Base-by-base conservation (phyloP, 2,329 filamentous ascomycete species). In the Colletotrichum cereale region DNA sequence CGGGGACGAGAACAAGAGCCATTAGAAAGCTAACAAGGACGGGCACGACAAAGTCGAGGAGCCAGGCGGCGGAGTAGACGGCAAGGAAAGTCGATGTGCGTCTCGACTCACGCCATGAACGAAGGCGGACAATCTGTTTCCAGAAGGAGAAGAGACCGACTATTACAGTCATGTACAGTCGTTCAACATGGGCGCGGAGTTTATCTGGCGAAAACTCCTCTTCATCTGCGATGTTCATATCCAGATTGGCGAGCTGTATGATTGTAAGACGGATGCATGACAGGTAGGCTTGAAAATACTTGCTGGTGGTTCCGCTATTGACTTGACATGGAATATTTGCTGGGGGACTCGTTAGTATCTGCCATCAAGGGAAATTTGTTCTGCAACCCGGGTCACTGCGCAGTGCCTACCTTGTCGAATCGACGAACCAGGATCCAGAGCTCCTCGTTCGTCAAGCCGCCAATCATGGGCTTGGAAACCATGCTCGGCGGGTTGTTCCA, bases 131-230 rank as follows among this genome's bases (percentile, higher is more conserved):
- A 73, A 95, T 86, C 72, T 97, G 94, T 76, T 96, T 96, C 71
- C 88, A 88, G 21, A 89, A 87, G 0, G 84, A 86, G 53, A 94
- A 86, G 16, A 94, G 56, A 18, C 90, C 87, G 60, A 95, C 87
- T 10, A 92, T 84, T 0, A 97, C 89, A 0, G 92, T 93, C 87
- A 94, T 95, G 79, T 97, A 97, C 14, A 96, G 83, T 18, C 94
- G 86, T 81, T 97, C 94, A 5, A 96, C 79, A 64, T 92, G 94
- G 2, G 91, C 89, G 14, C 94, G 87, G 55, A 97, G 84, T 82
- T 96, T 96, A 77, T 96, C 93, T 0, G 94, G 93, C 0, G 92
- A 93, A 79, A 96, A 96, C 68, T 95, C 92, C 75, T 96, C 93
- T 65, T 96, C 91, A 48, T 95, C 91, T 5, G 93, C 91, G 67